These are phyloP conservation scores for Neurospora cerealis DNA, from an alignment of 495 filamentous ascomycete genomes.

Conservation along the genomic window DNA sequence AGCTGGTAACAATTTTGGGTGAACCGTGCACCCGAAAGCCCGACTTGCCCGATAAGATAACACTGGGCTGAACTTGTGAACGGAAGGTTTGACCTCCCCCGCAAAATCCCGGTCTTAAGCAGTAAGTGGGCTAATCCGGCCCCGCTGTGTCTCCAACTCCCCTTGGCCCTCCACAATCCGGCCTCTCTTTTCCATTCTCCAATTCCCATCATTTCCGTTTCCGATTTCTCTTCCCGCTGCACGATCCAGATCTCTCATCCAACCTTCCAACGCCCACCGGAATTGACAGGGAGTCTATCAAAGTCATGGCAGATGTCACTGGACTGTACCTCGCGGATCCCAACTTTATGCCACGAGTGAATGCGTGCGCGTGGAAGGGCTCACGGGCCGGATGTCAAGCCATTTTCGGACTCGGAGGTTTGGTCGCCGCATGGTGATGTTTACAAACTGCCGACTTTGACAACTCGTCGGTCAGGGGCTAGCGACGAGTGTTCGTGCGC, in stretches of 20 bases:
- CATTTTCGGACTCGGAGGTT: background rate
- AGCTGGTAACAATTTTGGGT: background rate
- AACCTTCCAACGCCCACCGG: background rate
- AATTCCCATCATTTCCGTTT: background rate
- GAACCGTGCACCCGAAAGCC: background rate
- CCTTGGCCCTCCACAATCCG: background rate
- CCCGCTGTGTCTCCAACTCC: background rate
- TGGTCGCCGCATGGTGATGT: background rate
- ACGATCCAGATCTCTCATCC: background rate
- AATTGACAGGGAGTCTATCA: background rate
- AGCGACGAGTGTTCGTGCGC: background rate
- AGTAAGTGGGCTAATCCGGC: background rate
- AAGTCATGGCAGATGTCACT: background rate
- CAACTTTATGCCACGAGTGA: background rate
- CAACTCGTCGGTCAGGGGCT: background rate
- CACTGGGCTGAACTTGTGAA: background rate
- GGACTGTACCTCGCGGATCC: background rate
- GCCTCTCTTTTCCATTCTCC: background rate
- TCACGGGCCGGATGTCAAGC: background rate
- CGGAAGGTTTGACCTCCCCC: background rate
- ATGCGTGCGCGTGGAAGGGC: background rate
- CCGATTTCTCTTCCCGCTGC: background rate
- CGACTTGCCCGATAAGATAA: background rate
- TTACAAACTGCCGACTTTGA: background rate
- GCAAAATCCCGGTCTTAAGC: background rate